Evolutionary conservation across 78 protist species (phyloP), one percentile per base, ranked within the genome.

Genomic region (Fonticula alba): DNA sequence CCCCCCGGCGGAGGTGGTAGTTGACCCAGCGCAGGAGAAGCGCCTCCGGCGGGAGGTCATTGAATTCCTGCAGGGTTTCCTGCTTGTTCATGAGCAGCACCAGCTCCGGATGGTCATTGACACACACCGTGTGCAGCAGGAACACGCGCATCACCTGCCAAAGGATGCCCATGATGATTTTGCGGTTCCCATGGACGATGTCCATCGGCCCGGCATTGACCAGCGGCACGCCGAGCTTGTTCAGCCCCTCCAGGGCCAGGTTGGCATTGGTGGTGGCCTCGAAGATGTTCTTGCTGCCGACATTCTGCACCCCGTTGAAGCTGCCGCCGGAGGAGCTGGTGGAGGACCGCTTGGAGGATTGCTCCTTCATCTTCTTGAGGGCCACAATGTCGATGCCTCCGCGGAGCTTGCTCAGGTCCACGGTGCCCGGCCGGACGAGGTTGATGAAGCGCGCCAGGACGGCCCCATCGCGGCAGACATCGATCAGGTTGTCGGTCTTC

Each of bases 371-470:
- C 74, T 72, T 73, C n/a, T n/a, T n/a, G n/a, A n/a, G n/a, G n/a
- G n/a, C n/a, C n/a, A n/a, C n/a, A n/a, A n/a, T n/a, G n/a, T n/a
- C n/a, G n/a, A n/a, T n/a, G 72, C 64, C 73, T 67, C 63, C 73
- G 88, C 83, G 83, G 73, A 91, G 46, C 27, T 72, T 88, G 59
- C 94, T 89, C 71, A 83, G 91, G 63, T 86, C 94, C 49, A 88
- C 78, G 22, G 92, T 91, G 43, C 70, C 92, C 33, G 82, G 81
- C 46, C 67, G 81, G 43, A 92, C 71, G 35, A 59, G 41, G 85
- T 89, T 88, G 65, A 89, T 75, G 29, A 88, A 74, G 71, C 84
- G 86, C 76, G 84, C 41, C n/a, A 79, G 60, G 19, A 81, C 40
- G 10, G 67, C 29, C 62, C 85, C 85, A 49, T 81, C 81, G 46